Evolutionary conservation across 345 rosid genomes (phyloP).

Genomic region (Cardamine resedifolia): DNA sequence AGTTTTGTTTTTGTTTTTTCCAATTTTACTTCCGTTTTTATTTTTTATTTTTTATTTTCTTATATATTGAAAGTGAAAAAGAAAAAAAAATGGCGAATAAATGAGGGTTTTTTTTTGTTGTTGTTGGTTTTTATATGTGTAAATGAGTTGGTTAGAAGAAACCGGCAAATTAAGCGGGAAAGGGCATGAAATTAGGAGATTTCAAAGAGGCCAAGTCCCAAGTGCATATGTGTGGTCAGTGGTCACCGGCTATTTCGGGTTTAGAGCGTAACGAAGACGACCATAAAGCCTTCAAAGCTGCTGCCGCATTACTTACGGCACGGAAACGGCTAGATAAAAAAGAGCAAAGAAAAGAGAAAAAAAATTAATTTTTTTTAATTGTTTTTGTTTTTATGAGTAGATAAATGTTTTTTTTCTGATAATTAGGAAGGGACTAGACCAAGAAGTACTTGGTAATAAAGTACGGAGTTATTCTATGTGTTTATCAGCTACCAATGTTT

Average conservation of each 20-base stretch:
- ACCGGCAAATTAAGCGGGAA: slow-evolving; percentile 66
- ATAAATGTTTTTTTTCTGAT: neutral
- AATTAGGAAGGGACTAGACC: too few relatives aligned
- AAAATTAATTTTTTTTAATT: too few relatives aligned
- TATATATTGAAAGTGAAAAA: slow-evolving; percentile 10
- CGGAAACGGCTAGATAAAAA: too few relatives aligned
- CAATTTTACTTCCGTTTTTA: slow-evolving; percentile 18
- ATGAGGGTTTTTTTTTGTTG: neutral
- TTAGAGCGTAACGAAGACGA: slow-evolving; percentile 18
- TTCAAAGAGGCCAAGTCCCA: slow-evolving; percentile 34
- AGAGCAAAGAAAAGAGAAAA: too few relatives aligned
- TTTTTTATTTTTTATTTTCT: slow-evolving; percentile 8
- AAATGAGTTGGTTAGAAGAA: slow-evolving; percentile 28
- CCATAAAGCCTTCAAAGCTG: slow-evolving; percentile 15
- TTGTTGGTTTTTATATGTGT: slow-evolving; percentile 32
- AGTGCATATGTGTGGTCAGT: slow-evolving; percentile 26
- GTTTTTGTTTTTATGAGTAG: neutral
- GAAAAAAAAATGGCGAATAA: neutral
- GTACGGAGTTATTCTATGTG: neutral
- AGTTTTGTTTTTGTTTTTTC: slow-evolving; percentile 28
- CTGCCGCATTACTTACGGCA: slow-evolving; percentile 25
- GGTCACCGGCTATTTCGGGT: slow-evolving; percentile 23
- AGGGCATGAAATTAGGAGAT: slow-evolving; percentile 44
- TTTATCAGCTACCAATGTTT: neutral
- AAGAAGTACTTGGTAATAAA: too few relatives aligned